Evolutionary conservation across 495 filamentous ascomycete genomes (phyloP), one percentile per base, ranked within the genome.

Genomic region (Stereocaulon alpinum): DNA sequence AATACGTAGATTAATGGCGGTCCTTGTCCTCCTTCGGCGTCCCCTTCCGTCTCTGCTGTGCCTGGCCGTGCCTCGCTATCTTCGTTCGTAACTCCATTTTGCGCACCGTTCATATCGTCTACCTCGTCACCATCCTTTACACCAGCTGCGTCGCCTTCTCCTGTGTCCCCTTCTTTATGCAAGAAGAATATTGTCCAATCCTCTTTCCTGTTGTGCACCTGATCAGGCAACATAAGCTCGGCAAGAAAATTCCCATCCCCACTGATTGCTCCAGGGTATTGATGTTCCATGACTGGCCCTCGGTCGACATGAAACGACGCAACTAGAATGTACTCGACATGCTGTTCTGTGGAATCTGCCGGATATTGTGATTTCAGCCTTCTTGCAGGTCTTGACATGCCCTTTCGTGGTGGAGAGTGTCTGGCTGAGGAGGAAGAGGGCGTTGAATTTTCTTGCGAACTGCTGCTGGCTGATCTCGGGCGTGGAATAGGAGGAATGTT

Each of bases 121-220:
- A 71, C 52, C 72, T 69, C 62, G 70, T 68, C 51, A 73, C 72
- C 59, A 73, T 68, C 41, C 72, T 72, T 44, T 70, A 69, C 58
- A 77, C 71, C 67, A 61, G 66, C 70, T n/a, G 88, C 88, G 40
- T 89, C 88, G 11, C 87, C 88, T 52, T 88, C 86, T 49, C 24
- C 24, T 24, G 24, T 24, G 24, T 84, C 79, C 62, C 80, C 89
- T 6, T 97, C 94, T 69, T 97, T 97, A 68, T 97, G 93, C 51
- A 99, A 68, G 66, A 99, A 99, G 74, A 99, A 99, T 15, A 97
- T 95, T 37, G 93, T 99, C 93, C 93, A 99, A 71, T 99, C 93
- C 70, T 96, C 91, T 66, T 86, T 92, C 32, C 94, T 80, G 40
- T 92, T 85, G 73, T 99, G 93, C 29, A 91, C 89, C 71, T 96